These are phyloP conservation scores for Amanita molliuscula DNA, from an alignment of 768 basidiomycete species.

Conservation along the genomic window DNA sequence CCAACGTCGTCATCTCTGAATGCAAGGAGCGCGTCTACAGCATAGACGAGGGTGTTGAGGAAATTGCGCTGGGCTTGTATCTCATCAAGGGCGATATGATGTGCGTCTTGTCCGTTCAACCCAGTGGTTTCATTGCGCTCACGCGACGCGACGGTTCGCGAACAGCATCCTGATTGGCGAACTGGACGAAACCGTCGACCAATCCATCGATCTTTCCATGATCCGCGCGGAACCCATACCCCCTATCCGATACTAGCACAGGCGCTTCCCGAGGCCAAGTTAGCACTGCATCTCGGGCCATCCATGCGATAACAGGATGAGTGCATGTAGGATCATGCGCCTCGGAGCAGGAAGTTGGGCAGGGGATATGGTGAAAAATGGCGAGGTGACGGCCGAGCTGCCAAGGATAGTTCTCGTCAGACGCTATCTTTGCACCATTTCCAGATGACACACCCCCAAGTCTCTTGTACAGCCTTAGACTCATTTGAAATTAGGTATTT, in stretches of 20 bases:
- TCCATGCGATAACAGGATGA: no score
- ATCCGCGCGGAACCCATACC: conserved; percentile 86
- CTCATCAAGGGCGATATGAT: conserved; percentile 98
- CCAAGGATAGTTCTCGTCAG: no score
- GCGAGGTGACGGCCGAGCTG: no score
- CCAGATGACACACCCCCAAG: no score
- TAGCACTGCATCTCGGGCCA: no score
- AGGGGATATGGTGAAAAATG: no score
- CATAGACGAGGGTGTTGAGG: conserved; percentile 86
- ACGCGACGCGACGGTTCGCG: conserved; percentile 2
- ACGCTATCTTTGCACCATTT: no score
- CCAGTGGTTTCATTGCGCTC: not conserved
- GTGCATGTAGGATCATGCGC: no score
- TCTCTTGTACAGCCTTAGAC: no score
- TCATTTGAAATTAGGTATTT: no score
- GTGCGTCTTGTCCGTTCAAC: conserved; percentile 38
- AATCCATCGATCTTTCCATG: conserved; percentile 58
- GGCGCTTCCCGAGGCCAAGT: not conserved
- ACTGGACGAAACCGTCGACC: conserved; percentile 75
- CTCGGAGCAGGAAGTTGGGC: no score
- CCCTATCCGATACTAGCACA: conserved; percentile 60
- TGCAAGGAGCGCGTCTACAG: conserved; percentile 91
- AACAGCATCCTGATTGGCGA: conserved; percentile 68
- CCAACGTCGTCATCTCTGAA: conserved; percentile 91
- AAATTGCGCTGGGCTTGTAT: conserved; percentile 89